Evolutionary conservation across 495 filamentous ascomycete genomes (phyloP).

Genomic region (Aspergillus wentii): DNA sequence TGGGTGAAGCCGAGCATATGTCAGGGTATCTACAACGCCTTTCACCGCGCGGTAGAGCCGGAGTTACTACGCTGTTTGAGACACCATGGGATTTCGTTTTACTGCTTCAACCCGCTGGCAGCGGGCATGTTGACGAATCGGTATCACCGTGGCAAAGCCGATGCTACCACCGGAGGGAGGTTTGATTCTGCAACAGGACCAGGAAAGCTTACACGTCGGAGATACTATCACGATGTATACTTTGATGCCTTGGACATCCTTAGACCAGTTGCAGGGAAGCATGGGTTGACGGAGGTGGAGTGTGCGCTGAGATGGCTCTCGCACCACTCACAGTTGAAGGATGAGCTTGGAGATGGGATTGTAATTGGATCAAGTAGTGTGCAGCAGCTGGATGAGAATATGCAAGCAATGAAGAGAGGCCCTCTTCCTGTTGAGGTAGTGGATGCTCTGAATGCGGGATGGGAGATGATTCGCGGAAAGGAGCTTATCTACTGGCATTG

Average conservation of each 20-base stretch:
- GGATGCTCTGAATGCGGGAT: no score
- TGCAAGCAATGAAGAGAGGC: no score
- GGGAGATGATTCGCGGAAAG: no score
- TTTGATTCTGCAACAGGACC: constrained; percentile 37
- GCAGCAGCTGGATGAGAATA: constrained; percentile 49
- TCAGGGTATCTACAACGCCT: constrained; percentile 51
- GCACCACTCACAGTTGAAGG: constrained; percentile 36
- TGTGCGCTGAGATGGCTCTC: constrained; percentile 45
- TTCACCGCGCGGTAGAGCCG: constrained; percentile 44
- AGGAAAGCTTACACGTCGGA: constrained; percentile 30
- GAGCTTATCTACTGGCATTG: no score
- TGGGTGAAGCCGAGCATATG: constrained; percentile 48
- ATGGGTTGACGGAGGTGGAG: constrained; percentile 37
- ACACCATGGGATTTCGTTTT: constrained; percentile 47
- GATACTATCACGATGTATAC: constrained; percentile 41
- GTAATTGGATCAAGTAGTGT: constrained; percentile 50
- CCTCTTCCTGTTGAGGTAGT: no score
- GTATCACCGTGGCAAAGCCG: not conserved
- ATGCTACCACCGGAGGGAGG: constrained; percentile 22
- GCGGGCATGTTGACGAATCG: constrained; percentile 36
- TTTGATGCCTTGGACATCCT: constrained; percentile 44
- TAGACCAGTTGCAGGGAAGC: constrained; percentile 35
- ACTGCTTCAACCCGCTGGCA: constrained; percentile 45
- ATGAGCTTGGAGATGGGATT: constrained; percentile 41
- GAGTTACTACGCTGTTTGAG: constrained; percentile 49